Percentiles rank a stretch among this genome's conserved stretches.
Conservation (phyloP, 192 early-diverging fungal genomes). For the Pilobolus umbonatus region DNA sequence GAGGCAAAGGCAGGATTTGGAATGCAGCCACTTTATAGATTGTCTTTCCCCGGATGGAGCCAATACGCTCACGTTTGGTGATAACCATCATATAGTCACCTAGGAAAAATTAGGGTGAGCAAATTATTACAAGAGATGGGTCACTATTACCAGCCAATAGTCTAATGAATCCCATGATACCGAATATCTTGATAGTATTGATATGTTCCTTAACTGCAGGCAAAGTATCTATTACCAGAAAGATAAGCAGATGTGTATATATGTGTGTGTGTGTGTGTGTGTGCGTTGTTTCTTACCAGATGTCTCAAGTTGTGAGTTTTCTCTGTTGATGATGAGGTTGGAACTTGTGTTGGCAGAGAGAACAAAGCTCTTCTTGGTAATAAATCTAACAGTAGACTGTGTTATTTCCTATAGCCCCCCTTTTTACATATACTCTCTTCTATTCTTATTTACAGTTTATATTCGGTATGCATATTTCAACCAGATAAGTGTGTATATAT, state of each 20-base stretch:
- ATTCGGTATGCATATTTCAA: no score
- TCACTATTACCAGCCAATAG: conserved; percentile 57
- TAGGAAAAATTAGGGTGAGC: conserved; percentile 22
- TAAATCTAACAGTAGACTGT: conserved; percentile 46
- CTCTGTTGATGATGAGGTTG: conserved; percentile 56
- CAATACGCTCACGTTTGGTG: conserved; percentile 59
- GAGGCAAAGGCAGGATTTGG: conserved; percentile 48
- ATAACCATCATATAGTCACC: conserved; percentile 77
- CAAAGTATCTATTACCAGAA: conserved; percentile 32
- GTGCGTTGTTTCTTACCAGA: conserved; percentile 8
- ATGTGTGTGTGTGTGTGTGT: not conserved
- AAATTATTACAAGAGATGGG: not conserved
- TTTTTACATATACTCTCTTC: no score
- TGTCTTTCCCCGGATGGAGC: conserved; percentile 51
- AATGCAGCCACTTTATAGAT: conserved; percentile 62
- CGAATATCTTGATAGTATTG: conserved; percentile 53
- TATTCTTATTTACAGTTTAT: no score
- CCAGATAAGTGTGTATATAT: no score
- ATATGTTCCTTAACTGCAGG: conserved; percentile 43
- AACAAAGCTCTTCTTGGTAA: conserved; percentile 49
- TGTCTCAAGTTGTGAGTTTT: conserved; percentile 24
- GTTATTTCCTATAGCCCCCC: no score
- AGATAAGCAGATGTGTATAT: no score
- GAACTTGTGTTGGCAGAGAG: conserved; percentile 53
- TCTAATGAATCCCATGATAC: conserved; percentile 67